These are phyloP conservation scores for Gilbertella persicaria DNA, from an alignment of 371 early-diverging fungal species.

Conservation along the genomic window DNA sequence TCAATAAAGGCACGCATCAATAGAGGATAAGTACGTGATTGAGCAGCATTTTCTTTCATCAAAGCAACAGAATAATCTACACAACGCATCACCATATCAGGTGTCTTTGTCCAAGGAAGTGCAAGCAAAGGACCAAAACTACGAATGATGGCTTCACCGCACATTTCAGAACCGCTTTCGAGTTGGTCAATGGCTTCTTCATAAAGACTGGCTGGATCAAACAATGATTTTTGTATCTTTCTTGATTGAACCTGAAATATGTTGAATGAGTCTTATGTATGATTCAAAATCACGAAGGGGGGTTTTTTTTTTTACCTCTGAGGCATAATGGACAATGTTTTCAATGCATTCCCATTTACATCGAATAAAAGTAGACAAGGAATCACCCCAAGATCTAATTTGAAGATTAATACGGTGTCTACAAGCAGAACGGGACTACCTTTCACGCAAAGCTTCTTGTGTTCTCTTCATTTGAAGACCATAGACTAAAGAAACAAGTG, in stretches of 20 bases:
- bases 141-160: constrained; percentile 40
- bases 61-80: constrained; percentile 38
- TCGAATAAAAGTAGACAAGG: constrained; percentile 34
- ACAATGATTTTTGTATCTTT: constrained; percentile 6
- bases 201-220: constrained; percentile 34
- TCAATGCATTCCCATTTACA: constrained; percentile 43
- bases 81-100: constrained; percentile 26
- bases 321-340: constrained; percentile 29
- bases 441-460: constrained; percentile 35
- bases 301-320: constrained; percentile 5
- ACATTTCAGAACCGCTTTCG: constrained; percentile 41
- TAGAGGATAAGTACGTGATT: constrained; percentile 39
- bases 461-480: constrained; percentile 30
- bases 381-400: constrained; percentile 42
- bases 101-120: constrained; percentile 35
- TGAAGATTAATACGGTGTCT: too few relatives aligned
- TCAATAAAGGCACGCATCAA: constrained; percentile 37
- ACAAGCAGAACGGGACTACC: too few relatives aligned
- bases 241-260: background rate
- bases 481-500: constrained; percentile 18
- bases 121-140: constrained; percentile 31
- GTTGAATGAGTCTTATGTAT: background rate
- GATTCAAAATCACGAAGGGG: background rate
- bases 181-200: constrained; percentile 44
- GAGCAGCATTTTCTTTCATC: constrained; percentile 37